Evolutionary conservation across 352 stramenopile species (phyloP).

Genomic region (Blastocystis sp.): DNA sequence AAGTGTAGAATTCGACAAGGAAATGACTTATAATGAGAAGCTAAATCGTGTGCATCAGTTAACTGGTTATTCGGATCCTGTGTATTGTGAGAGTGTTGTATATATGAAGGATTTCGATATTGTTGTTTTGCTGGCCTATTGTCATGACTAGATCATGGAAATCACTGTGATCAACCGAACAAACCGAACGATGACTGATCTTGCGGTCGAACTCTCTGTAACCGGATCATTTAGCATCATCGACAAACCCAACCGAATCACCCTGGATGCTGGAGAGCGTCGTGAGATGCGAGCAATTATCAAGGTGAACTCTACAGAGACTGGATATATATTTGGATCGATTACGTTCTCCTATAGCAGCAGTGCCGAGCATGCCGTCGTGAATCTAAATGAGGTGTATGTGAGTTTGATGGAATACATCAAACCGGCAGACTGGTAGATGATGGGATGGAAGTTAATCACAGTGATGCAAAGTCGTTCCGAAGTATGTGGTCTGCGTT

Average conservation of each 20-base stretch:
- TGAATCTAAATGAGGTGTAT: conserved; percentile 99
- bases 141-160: conserved; percentile 69
- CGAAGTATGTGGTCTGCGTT: conserved; percentile 99
- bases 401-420: conserved; percentile 99
- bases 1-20: conserved; percentile 55
- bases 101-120: conserved; percentile 99
- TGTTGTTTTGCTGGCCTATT: conserved; percentile 68
- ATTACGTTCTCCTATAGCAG: conserved; percentile 96
- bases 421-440: conserved; percentile 77
- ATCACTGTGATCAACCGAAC: conserved; percentile 98
- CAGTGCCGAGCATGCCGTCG: conserved; percentile 91
- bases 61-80: conserved; percentile 94
- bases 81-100: conserved; percentile 98
- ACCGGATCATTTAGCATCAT: conserved; percentile 99
- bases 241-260: conserved; percentile 90
- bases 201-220: conserved; percentile 95
- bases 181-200: conserved; percentile 91
- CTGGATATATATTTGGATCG: conserved; percentile 98
- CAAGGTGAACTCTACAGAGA: conserved; percentile 99
- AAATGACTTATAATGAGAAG: conserved; percentile 69
- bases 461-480: conserved; percentile 88
- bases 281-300: conserved; percentile 93
- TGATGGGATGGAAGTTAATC: background rate
- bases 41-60: conserved; percentile 95
- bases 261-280: conserved; percentile 92